Evolutionary conservation across 495 filamentous ascomycete species (phyloP).

Genomic region (Extremus antarcticus): DNA sequence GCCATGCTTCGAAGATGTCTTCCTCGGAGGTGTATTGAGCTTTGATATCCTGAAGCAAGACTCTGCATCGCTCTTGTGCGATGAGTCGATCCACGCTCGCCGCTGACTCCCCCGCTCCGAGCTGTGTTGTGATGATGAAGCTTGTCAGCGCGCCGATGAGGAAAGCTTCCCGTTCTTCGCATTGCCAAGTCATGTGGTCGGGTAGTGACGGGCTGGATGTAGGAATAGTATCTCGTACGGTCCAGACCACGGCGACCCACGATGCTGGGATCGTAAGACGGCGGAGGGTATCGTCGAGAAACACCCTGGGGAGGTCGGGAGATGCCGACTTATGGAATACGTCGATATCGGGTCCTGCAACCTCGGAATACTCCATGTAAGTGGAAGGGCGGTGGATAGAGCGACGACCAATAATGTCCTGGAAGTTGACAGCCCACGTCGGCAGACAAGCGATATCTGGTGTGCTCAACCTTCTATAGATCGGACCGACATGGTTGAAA

Average conservation of each 20-base stretch:
- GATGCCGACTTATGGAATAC: not conserved
- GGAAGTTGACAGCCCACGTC: not conserved
- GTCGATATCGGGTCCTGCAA: not conserved
- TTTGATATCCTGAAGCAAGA: too few relatives aligned
- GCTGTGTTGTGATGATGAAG: too few relatives aligned
- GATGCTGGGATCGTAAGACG: not conserved
- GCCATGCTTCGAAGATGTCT: too few relatives aligned
- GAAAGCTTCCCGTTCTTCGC: too few relatives aligned
- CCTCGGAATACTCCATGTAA: not conserved
- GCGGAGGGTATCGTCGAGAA: not conserved
- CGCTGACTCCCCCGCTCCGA: too few relatives aligned
- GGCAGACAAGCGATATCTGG: not conserved
- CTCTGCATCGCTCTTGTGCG: too few relatives aligned
- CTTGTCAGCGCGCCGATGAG: too few relatives aligned
- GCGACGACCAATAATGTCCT: not conserved
- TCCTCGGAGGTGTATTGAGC: too few relatives aligned
- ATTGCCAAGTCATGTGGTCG: not conserved
- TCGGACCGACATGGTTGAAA: not conserved
- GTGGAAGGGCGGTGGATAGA: not conserved
- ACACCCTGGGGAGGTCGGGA: not conserved
- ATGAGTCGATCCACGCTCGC: too few relatives aligned
- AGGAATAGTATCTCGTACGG: not conserved
- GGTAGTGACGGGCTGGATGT: not conserved
- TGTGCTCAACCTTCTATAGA: not conserved
- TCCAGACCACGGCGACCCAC: not conserved